These are phyloP conservation scores for Multifurca ochricompacta DNA, from an alignment of 768 basidiomycete genomes.

Conservation along the genomic window DNA sequence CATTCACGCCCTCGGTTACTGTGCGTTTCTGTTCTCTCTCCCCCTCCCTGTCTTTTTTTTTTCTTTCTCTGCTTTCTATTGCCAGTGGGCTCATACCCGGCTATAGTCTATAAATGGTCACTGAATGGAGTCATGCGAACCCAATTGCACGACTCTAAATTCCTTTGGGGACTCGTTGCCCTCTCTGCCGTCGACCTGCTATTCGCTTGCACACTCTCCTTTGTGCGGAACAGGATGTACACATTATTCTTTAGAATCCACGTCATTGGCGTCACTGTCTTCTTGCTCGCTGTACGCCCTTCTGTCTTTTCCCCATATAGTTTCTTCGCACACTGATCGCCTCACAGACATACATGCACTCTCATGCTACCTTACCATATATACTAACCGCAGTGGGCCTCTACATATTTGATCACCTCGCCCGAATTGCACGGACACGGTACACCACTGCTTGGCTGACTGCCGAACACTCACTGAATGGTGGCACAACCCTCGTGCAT, in stretches of 20 bases:
- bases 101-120: constrained; percentile 8
- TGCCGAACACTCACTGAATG: constrained; percentile 35
- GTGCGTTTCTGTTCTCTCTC: constrained; percentile 27
- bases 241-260: constrained; percentile 39
- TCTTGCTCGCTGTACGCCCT: constrained; percentile 27
- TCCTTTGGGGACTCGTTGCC: constrained; percentile 29
- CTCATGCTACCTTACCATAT: constrained; percentile 33
- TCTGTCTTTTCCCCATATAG: neutral
- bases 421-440: constrained; percentile 42
- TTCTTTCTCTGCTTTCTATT: no score
- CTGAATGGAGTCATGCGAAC: neutral
- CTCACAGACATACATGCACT: constrained; percentile 21
- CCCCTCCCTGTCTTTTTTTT: no score
- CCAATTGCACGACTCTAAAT: neutral
- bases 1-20: constrained; percentile 36
- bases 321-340: neutral
- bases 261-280: constrained; percentile 35
- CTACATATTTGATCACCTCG: constrained; percentile 39
- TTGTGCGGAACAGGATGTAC: constrained; percentile 36
- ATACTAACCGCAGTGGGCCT: constrained; percentile 32
- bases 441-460: constrained; percentile 36
- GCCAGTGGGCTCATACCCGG: neutral
- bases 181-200: constrained; percentile 32
- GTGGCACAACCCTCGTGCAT: constrained; percentile 38
- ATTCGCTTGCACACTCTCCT: constrained; percentile 33